A percentile compares a stretch with the other conserved stretches of the same genome.
Evolutionary conservation across 345 rosid genomes (phyloP).

Genomic region (Brassica juncea): DNA sequence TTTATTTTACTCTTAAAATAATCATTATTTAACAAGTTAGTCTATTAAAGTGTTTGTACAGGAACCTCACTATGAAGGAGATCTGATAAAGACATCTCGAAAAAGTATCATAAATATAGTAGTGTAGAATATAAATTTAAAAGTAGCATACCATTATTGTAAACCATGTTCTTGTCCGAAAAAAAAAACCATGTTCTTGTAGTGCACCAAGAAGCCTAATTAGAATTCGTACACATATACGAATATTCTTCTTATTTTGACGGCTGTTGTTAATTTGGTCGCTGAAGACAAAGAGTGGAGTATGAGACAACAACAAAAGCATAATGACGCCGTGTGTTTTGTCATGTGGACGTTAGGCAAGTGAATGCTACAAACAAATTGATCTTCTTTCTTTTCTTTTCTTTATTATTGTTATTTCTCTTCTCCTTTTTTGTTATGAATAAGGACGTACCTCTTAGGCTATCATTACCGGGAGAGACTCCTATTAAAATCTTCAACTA

Average conservation of each 20-base stretch:
- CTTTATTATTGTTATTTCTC: no score
- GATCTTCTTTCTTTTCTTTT: no score
- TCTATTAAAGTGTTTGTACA: neutral
- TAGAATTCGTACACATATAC: neutral
- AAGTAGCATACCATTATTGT: neutral
- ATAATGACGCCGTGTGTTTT: neutral
- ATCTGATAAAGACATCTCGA: neutral
- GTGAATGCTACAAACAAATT: no score
- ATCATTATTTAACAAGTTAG: neutral
- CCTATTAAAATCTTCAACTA: neutral
- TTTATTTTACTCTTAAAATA: neutral
- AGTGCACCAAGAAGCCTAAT: neutral
- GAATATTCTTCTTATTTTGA: slow-evolving; percentile 7
- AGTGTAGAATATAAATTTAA: neutral
- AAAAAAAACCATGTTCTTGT: slow-evolving; percentile 7
- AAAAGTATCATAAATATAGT: neutral
- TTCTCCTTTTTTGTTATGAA: neutral
- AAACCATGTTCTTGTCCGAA: slow-evolving; percentile 7
- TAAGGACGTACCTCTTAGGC: neutral
- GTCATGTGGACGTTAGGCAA: slow-evolving; percentile 1
- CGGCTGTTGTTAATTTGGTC: slow-evolving; percentile 18
- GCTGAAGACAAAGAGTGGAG: neutral
- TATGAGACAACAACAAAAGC: neutral
- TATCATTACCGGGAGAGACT: neutral
- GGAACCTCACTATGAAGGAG: neutral